A percentile compares a stretch with the other conserved stretches of the same genome.
Conservation (phyloP, 345 rosid genomes). For the Eucalyptus tenuipes region DNA sequence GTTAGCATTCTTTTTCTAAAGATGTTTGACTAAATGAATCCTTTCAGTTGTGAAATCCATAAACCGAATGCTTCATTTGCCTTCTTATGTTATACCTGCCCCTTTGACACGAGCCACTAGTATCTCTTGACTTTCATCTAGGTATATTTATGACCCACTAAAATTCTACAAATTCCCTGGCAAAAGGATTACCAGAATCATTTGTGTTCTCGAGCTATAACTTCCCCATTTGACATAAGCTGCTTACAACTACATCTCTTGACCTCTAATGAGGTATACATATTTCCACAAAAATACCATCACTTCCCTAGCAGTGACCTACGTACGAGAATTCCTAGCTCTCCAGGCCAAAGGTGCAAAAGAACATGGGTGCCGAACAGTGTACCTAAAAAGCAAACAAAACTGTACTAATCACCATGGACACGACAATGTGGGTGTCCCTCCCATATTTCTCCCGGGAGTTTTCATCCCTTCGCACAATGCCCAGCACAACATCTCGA, state of each 20-base stretch:
- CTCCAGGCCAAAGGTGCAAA: neutral
- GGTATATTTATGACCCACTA: neutral
- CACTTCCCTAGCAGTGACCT: neutral
- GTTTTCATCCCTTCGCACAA: neutral
- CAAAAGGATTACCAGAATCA: neutral
- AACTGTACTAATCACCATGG: neutral
- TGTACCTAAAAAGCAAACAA: neutral
- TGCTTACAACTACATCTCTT: neutral
- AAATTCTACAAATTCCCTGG: neutral
- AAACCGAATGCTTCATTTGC: neutral
- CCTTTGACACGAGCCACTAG: neutral
- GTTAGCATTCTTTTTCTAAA: neutral
- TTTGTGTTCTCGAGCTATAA: neutral
- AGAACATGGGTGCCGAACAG: neutral
- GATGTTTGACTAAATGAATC: neutral
- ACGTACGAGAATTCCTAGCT: neutral
- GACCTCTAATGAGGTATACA: neutral
- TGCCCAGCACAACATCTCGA: neutral
- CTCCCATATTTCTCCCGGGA: neutral
- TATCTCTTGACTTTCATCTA: neutral
- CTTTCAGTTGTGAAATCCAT: neutral
- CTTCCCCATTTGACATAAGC: neutral
- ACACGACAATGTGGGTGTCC: neutral
- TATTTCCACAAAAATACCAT: neutral
- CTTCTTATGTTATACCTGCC: neutral